Evolutionary conservation across 805 yeast genomes (phyloP).

Genomic region (Komagataella pseudopastoris): DNA sequence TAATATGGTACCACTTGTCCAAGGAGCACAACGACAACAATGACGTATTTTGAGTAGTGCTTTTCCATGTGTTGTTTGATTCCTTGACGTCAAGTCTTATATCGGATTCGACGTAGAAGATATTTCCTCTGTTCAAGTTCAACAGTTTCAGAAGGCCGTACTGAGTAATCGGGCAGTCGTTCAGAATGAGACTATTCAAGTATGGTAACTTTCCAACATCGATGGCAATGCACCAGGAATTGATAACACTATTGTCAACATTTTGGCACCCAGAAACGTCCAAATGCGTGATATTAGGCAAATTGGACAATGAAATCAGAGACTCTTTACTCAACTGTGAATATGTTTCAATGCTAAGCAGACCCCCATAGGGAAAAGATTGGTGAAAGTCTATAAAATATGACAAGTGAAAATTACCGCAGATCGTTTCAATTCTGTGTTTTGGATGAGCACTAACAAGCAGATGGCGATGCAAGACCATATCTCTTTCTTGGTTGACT

Average conservation of each 20-base stretch:
- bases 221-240: conserved; percentile 13
- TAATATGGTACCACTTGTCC: neutral
- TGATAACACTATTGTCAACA: conserved; percentile 9
- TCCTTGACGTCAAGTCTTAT: neutral
- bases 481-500: neutral
- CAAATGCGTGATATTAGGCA: conserved; percentile 2
- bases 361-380: conserved; percentile 5
- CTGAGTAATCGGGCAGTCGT: neutral
- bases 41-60: neutral
- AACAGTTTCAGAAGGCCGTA: neutral
- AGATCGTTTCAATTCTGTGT: neutral
- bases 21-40: neutral
- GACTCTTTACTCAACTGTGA: neutral
- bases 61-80: neutral
- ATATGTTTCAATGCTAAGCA: conserved; percentile 9
- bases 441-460: neutral
- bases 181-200: conserved; percentile 8
- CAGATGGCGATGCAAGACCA: neutral
- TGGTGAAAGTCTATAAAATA: neutral
- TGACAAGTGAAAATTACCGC: neutral
- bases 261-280: conserved; percentile 2
- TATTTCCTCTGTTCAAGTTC: neutral
- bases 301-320: conserved; percentile 3
- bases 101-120: neutral
- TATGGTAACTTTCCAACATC: conserved; percentile 11